Evolutionary conservation across 208 protist species (phyloP).

Genomic region (Entamoeba nuttalli): DNA sequence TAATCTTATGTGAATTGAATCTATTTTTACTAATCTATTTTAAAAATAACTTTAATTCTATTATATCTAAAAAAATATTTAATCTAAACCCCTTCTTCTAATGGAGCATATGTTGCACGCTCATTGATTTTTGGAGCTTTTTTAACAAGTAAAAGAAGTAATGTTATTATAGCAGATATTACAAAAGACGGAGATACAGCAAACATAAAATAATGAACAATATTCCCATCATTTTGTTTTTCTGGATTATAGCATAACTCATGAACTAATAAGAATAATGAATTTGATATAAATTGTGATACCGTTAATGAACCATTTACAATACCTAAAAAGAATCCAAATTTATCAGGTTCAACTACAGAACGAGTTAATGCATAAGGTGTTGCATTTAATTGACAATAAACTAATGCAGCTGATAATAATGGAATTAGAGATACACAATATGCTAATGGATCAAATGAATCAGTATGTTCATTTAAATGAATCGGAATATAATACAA

Average conservation of each 20-base stretch:
- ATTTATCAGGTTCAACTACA: neutral
- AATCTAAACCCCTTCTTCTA: neutral
- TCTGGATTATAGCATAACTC: too few species aligned
- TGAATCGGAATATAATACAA: neutral
- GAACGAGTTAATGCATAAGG: neutral
- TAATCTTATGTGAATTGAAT: neutral
- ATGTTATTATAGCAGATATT: neutral
- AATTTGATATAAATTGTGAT: neutral
- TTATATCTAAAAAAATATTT: too few species aligned
- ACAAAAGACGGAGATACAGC: neutral
- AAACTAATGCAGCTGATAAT: neutral
- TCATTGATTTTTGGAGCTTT: neutral
- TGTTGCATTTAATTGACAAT: neutral
- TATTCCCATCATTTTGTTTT: too few species aligned
- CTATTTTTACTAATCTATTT: too few species aligned
- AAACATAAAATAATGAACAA: too few species aligned
- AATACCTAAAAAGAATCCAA: neutral
- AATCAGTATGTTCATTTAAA: too few species aligned
- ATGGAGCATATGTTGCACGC: neutral
- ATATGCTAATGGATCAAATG: neutral
- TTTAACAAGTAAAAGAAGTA: neutral
- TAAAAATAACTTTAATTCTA: too few species aligned
- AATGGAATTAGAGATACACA: neutral
- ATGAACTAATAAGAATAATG: too few species aligned
- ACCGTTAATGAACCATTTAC: neutral